Base-by-base conservation (phyloP, 225 moss, liverwort and hornwort species). In the Physcomitrium patens region DNA sequence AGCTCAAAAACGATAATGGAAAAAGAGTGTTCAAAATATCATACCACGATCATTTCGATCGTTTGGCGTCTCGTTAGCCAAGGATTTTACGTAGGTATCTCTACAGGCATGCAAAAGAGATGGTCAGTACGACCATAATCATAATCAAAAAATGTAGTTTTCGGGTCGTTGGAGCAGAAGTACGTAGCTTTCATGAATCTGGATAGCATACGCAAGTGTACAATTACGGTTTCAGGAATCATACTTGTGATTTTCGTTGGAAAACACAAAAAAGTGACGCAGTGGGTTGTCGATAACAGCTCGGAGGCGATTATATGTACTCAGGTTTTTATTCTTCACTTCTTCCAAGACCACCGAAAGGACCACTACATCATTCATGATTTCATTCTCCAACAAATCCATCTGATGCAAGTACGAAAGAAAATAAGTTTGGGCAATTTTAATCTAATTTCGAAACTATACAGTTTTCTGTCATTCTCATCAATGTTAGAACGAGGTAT, bases 11-110 rank as follows among this genome's bases (percentile, higher is more conserved):
- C 50, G 67, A 56, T 27, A 5, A 19, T 49, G 71, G 22, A 48
- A 51, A n/a, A 7, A 20, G 60, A 63, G 17, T 37, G 50, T 24
- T 37, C 16, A 67, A 60, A 42, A 58, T 53, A 50, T 49, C 55
- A 44, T 82, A 96, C 96, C 96, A 83, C 97, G 81, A 69, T 99
- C 97, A 84, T 99, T 99, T 53, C 97, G 93, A 82, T 99, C 93
- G 90, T 95, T 99, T 15, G 95, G 93, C 12, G 87, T 82, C 86
- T 99, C 97, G 23, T 90, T 93, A 27, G 77, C 81, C 72, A 85
- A 58, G 15, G 77, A 86, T 78, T 93, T 99, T 37, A 99, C 82
- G 64, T 93, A 93, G 3, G 97, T 99, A 77, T 99, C 97, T 69
- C 93, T 96, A 86, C 23, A 80, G 50, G 68, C 67, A 24, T 9